A percentile compares a stretch with the other conserved stretches of the same genome.
phyloP scores from a whole-genome alignment of 495 filamentous ascomycete species.

The Penicillium samsonianum region DNA sequence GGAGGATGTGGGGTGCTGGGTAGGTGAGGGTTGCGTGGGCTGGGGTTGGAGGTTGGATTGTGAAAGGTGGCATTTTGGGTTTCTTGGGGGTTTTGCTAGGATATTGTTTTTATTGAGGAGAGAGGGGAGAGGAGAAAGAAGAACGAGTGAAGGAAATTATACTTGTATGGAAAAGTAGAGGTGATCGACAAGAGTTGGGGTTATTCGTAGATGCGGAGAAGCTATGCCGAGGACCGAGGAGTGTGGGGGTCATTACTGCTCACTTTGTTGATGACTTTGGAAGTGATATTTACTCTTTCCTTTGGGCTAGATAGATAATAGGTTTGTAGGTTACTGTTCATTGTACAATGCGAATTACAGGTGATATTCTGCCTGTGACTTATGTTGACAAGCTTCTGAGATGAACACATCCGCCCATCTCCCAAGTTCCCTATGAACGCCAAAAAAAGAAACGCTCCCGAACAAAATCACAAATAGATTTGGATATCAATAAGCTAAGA shows the following conservation, averaged over 20 bases:
- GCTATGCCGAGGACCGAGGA: conserved; percentile 38
- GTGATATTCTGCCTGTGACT: background rate
- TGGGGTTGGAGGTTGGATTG: conserved; percentile 40
- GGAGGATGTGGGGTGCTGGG: conserved; percentile 50
- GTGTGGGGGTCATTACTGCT: conserved; percentile 5
- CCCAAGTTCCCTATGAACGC: conserved; percentile 20
- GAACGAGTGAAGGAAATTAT: background rate
- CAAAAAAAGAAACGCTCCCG: conserved; percentile 20
- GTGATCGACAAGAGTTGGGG: conserved; percentile 6
- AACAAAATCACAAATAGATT: conserved; percentile 17
- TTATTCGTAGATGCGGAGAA: conserved; percentile 26
- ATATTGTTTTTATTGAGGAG: background rate
- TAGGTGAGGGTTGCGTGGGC: conserved; percentile 43
- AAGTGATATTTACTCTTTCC: background rate
- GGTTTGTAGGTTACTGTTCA: background rate
- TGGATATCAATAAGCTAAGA: conserved; percentile 24
- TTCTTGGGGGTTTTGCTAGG: background rate
- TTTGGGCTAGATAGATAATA: background rate
- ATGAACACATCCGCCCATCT: conserved; percentile 16
- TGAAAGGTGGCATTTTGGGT: conserved; percentile 29
- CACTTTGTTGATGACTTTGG: background rate
- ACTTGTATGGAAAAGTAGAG: background rate
- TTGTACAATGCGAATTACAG: background rate
- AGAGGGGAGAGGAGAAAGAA: background rate
- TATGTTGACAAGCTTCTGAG: conserved; percentile 4